Evolutionary conservation across 2,329 filamentous ascomycete species (phyloP).

Genomic region (Cladorrhinum sp.): DNA sequence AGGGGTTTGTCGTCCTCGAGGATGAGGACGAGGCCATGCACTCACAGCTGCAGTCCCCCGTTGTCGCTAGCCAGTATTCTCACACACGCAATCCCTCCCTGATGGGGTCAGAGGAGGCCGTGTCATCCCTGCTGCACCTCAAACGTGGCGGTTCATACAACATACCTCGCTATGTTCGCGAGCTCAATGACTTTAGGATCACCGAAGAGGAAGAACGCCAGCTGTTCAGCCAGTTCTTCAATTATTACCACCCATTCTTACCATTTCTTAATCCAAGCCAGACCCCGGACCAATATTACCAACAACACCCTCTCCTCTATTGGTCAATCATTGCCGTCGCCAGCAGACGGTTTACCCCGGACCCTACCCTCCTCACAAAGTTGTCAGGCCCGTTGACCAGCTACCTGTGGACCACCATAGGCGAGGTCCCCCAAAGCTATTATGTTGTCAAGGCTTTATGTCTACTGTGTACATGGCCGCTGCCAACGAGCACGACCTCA

Average conservation of each 20-base stretch:
- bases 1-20: conserved; percentile 54
- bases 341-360: conserved; percentile 64
- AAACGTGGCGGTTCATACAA: conserved; percentile 64
- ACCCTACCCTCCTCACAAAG: conserved; percentile 62
- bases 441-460: conserved; percentile 80
- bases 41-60: conserved; percentile 57
- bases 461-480: conserved; percentile 75
- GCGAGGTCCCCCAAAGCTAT: conserved; percentile 74
- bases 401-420: conserved; percentile 73
- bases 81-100: conserved; percentile 61
- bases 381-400: conserved; percentile 67
- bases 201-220: conserved; percentile 61
- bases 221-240: conserved; percentile 73
- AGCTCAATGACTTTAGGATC: conserved; percentile 61
- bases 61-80: conserved; percentile 54
- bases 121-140: conserved; percentile 63
- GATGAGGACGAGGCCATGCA: conserved; percentile 53
- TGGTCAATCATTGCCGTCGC: conserved; percentile 80
- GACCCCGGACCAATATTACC: conserved; percentile 69
- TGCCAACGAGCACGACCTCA: conserved; percentile 77
- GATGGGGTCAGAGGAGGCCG: conserved; percentile 67
- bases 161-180: conserved; percentile 57
- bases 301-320: conserved; percentile 77
- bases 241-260: conserved; percentile 72
- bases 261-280: conserved; percentile 68